phyloP scores from a whole-genome alignment of 139 green algal species.

The Chlamydomonas sp. region DNA sequence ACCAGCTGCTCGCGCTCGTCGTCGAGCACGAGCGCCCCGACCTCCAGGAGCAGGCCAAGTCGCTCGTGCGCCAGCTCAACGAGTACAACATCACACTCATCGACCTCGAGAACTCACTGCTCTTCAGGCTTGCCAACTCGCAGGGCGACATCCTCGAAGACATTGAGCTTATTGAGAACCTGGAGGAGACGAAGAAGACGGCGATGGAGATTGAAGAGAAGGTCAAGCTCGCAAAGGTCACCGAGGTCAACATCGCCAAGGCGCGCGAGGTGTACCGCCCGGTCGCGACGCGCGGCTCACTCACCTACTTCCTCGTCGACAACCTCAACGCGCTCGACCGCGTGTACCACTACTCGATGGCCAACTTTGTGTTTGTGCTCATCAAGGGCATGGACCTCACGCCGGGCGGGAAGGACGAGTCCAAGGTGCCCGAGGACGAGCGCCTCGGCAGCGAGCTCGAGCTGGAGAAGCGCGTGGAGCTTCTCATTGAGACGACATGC shows the following conservation, averaged over 20 bases:
- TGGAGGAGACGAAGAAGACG: slow-evolving; percentile 87
- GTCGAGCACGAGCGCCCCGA: slow-evolving; percentile 82
- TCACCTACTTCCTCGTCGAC: slow-evolving; percentile 89
- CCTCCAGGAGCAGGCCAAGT: slow-evolving; percentile 48
- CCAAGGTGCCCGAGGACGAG: slow-evolving; percentile 34
- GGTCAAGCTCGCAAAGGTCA: slow-evolving; percentile 62
- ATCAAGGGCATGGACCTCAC: slow-evolving; percentile 75
- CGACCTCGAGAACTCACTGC: slow-evolving; percentile 82
- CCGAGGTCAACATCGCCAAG: slow-evolving; percentile 65
- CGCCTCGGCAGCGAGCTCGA: slow-evolving; percentile 40
- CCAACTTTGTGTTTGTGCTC: slow-evolving; percentile 79
- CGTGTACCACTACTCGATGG: slow-evolving; percentile 91
- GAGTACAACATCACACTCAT: slow-evolving; percentile 81
- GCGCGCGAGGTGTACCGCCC: slow-evolving; percentile 74
- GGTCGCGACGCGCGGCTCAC: slow-evolving; percentile 68
- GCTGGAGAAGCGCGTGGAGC: slow-evolving; percentile 54
- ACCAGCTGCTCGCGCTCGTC: slow-evolving; percentile 82
- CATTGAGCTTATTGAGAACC: slow-evolving; percentile 79
- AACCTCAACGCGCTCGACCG: slow-evolving; percentile 75
- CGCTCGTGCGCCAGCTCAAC: slow-evolving; percentile 57
- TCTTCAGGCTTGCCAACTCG: slow-evolving; percentile 65
- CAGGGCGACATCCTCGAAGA: slow-evolving; percentile 90
- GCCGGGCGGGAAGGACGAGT: slow-evolving; percentile 51
- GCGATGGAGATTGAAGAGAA: slow-evolving; percentile 76
- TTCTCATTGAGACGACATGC: slow-evolving; percentile 67